phyloP scores from a whole-genome alignment of 805 yeast genomes.

The Hanseniaspora nectarophila region DNA sequence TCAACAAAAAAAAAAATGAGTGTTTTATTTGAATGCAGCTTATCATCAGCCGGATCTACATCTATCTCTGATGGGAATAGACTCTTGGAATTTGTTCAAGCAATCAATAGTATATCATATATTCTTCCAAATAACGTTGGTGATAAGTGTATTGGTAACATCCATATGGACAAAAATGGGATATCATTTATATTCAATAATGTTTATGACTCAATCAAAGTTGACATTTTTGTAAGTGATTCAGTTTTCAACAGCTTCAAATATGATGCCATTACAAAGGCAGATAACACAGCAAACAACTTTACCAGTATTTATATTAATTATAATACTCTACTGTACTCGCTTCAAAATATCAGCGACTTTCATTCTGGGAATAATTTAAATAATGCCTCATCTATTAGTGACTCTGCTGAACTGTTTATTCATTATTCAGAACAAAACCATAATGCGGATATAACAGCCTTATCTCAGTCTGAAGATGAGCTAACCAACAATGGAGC shows the following conservation, averaged over 20 bases:
- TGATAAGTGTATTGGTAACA: slow-evolving; percentile 7
- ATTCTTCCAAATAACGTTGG: slow-evolving; percentile 3
- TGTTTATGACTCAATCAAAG: slow-evolving; percentile 8
- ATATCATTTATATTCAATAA: slow-evolving; percentile 12
- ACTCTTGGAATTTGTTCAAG: slow-evolving; percentile 6
- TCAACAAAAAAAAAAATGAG: too few species aligned
- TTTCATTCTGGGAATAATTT: not conserved
- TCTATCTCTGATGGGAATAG: not conserved
- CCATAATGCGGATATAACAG: not conserved
- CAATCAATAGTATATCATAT: slow-evolving; percentile 4
- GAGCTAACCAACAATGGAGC: not conserved
- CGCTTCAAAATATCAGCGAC: slow-evolving; percentile 7
- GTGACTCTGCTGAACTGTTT: not conserved
- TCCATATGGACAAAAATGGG: slow-evolving; percentile 12
- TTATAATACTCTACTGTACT: slow-evolving; percentile 6
- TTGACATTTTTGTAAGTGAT: slow-evolving; percentile 12
- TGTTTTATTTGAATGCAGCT: slow-evolving; percentile 10
- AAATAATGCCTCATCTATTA: not conserved
- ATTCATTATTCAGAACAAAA: slow-evolving; percentile 11
- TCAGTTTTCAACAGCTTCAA: slow-evolving; percentile 4
- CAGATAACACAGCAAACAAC: not conserved
- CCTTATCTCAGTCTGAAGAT: not conserved
- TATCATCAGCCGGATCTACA: not conserved
- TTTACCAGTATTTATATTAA: slow-evolving; percentile 11
- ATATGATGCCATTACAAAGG: not conserved